phyloP scores from a whole-genome alignment of 2,329 filamentous ascomycete species.

The Trichoderma koningiopsis region DNA sequence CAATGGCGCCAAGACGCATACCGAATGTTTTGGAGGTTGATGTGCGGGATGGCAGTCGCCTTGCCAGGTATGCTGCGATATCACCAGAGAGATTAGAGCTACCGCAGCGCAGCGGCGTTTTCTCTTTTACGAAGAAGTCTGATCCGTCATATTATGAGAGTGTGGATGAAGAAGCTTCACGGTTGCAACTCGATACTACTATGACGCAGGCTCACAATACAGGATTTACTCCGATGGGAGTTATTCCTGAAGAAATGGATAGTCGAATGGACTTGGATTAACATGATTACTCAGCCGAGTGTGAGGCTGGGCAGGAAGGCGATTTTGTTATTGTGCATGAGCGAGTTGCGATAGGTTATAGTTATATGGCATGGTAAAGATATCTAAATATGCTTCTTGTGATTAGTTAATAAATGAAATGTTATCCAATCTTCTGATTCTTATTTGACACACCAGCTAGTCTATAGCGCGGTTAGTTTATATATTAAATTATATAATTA shows the following conservation, averaged over 20 bases:
- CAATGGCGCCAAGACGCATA: background rate
- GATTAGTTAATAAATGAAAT: background rate
- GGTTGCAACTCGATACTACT: background rate
- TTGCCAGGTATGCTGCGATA: background rate
- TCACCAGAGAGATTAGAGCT: background rate
- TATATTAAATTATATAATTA: no score
- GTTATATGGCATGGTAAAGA: background rate
- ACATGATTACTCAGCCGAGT: background rate
- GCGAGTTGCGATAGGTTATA: background rate
- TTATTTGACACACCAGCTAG: no score
- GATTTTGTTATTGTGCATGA: background rate
- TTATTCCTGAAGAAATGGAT: background rate
- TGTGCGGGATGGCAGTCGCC: no score
- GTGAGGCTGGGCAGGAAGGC: background rate
- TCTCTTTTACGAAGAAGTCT: background rate
- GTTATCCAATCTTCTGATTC: no score
- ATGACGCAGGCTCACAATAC: background rate
- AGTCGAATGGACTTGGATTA: slow-evolving; percentile 12
- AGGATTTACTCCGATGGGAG: background rate
- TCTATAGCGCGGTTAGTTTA: no score
- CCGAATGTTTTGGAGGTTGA: background rate
- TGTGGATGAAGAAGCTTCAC: background rate
- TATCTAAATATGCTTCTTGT: background rate
- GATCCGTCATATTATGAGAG: background rate
- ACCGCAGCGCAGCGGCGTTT: background rate